Evolutionary conservation across 768 basidiomycete genomes (phyloP).

Genomic region (Cyclocybe aegerita): DNA sequence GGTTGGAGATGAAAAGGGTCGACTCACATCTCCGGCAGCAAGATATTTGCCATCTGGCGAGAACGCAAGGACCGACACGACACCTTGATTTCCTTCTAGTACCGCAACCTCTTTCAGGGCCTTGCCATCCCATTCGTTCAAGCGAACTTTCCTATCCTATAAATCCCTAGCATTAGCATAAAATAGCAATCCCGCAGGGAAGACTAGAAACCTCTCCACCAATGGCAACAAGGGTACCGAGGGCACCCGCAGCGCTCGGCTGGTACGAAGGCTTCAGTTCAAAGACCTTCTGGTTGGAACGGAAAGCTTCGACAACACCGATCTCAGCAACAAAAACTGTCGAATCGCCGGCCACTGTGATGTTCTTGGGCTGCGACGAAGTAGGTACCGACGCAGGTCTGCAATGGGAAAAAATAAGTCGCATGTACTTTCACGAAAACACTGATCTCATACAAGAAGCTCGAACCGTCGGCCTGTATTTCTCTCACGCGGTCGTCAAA

Average conservation of each 20-base stretch:
- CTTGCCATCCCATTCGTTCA: constrained; percentile 74
- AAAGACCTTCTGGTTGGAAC: constrained; percentile 66
- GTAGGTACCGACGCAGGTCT: constrained; percentile 56
- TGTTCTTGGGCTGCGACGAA: constrained; percentile 62
- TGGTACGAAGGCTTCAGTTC: constrained; percentile 50
- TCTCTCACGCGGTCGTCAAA: constrained; percentile 82
- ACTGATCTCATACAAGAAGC: constrained; percentile 46
- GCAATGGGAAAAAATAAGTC: background rate
- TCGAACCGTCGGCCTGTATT: constrained; percentile 43
- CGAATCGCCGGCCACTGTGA: constrained; percentile 58
- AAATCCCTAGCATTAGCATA: background rate
- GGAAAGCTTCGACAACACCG: constrained; percentile 61
- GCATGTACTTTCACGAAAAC: too few species aligned
- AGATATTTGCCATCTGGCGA: constrained; percentile 75
- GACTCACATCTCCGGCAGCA: constrained; percentile 83
- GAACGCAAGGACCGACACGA: constrained; percentile 75
- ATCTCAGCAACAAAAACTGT: constrained; percentile 67
- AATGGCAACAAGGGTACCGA: constrained; percentile 56
- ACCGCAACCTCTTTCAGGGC: constrained; percentile 52
- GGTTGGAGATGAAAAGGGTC: background rate
- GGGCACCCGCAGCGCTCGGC: constrained; percentile 59
- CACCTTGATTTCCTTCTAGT: constrained; percentile 68
- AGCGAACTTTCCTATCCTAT: constrained; percentile 72
- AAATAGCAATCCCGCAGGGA: background rate
- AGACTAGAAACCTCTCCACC: constrained; percentile 64